Percentiles rank a stretch among this genome's conserved stretches.
phyloP scores from a whole-genome alignment of 192 early-diverging fungal genomes.

The Podochytrium sp. region DNA sequence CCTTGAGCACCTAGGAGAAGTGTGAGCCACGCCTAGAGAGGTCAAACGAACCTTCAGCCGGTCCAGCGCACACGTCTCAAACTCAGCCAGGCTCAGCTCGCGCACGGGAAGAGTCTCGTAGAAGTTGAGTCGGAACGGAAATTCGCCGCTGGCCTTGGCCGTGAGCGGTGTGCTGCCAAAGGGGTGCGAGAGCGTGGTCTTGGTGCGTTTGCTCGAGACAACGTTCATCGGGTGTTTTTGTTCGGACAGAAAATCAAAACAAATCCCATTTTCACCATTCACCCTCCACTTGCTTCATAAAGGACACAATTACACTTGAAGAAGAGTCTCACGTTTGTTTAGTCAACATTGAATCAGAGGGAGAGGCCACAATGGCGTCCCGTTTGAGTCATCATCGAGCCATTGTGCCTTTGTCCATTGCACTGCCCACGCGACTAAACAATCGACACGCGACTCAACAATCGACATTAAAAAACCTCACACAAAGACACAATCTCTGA shows the following conservation, averaged over 20 bases:
- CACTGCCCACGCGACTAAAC: too few relatives aligned
- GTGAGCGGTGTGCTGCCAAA: background rate
- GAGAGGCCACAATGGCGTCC: too few relatives aligned
- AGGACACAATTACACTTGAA: too few relatives aligned
- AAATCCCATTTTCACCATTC: too few relatives aligned
- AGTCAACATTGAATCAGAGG: too few relatives aligned
- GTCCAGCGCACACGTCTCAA: constrained; percentile 76
- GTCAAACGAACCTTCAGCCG: constrained; percentile 47
- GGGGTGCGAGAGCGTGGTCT: background rate
- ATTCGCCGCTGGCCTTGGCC: constrained; percentile 10
- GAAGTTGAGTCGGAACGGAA: constrained; percentile 67
- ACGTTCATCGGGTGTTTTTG: background rate
- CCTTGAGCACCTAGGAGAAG: constrained; percentile 66
- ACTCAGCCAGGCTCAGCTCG: constrained; percentile 73
- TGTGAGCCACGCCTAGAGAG: background rate
- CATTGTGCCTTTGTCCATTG: too few relatives aligned
- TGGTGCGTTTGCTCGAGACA: background rate
- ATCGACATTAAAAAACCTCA: too few relatives aligned
- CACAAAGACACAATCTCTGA: too few relatives aligned
- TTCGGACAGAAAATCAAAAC: background rate
- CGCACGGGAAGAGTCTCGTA: constrained; percentile 66
- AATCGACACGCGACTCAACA: too few relatives aligned
- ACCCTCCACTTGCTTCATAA: too few relatives aligned
- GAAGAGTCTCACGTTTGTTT: too few relatives aligned
- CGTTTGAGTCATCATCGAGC: too few relatives aligned